Conservation (phyloP, 2,329 filamentous ascomycete species). For the Chaetomium sp. region DNA sequence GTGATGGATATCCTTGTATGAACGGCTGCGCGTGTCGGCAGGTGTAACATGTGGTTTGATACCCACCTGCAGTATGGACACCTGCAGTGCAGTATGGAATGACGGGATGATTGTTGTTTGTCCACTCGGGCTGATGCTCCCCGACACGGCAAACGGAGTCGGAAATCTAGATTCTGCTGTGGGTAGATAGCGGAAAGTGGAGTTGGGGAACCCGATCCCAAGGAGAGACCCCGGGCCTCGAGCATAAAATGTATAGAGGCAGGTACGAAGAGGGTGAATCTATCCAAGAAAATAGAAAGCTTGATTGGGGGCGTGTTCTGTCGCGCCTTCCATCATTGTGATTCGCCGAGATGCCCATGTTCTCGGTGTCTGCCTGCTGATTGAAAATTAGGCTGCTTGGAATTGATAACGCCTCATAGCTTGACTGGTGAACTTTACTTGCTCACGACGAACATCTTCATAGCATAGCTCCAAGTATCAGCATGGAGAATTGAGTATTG, state of each 20-base stretch:
- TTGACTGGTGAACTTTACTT: not conserved
- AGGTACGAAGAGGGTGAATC: not conserved
- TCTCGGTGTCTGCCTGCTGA: not conserved
- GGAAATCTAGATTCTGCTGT: not conserved
- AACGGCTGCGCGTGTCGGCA: constrained; percentile 3
- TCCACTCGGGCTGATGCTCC: too few species aligned
- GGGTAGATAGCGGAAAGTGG: constrained; percentile 2
- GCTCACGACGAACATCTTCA: not conserved
- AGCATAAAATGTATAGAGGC: not conserved
- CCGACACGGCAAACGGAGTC: not conserved
- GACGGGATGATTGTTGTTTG: not conserved
- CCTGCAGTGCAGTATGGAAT: too few species aligned
- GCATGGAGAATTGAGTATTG: not conserved
- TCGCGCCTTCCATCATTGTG: not conserved
- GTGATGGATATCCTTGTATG: constrained; percentile 25
- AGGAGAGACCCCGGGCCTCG: not conserved
- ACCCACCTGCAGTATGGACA: not conserved
- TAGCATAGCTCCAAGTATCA: not conserved
- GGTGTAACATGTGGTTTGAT: constrained; percentile 1
- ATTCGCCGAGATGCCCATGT: not conserved
- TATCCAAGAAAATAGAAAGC: not conserved
- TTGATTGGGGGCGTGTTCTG: not conserved
- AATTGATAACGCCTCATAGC: not conserved
- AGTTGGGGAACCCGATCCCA: not conserved
- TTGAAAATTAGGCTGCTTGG: constrained; percentile 12